phyloP scores from a whole-genome alignment of 495 filamentous ascomycete species.

The Aspergillus avenaceus region DNA sequence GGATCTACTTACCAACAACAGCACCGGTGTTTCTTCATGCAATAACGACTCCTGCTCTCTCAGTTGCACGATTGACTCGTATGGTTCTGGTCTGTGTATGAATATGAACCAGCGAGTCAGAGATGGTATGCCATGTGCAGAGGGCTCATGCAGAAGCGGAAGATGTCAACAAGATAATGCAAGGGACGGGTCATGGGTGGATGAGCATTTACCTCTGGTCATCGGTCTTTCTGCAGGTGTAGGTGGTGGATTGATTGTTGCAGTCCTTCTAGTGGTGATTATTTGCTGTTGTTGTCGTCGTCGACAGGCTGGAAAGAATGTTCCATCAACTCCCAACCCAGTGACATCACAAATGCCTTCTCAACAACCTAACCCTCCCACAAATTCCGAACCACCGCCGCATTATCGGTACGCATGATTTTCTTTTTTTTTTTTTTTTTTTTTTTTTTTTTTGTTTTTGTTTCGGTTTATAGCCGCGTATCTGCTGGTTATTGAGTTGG shows the following conservation, averaged over 20 bases:
- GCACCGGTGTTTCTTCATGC: slow-evolving; percentile 5
- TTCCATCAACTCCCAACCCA: too few species aligned
- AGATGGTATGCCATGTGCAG: slow-evolving; percentile 76
- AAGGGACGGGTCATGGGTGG: slow-evolving; percentile 60
- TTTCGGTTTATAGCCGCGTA: too few species aligned
- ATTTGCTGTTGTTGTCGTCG: slow-evolving; percentile 36
- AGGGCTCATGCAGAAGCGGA: slow-evolving; percentile 67
- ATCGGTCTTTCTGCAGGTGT: slow-evolving; percentile 62
- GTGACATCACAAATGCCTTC: too few species aligned
- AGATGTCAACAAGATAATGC: slow-evolving; percentile 39
- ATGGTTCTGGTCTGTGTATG: slow-evolving; percentile 55
- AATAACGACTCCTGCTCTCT: slow-evolving; percentile 70
- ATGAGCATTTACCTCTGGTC: slow-evolving; percentile 58
- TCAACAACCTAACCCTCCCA: too few species aligned
- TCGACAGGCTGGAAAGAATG: background rate
- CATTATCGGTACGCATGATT: too few species aligned
- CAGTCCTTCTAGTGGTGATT: slow-evolving; percentile 48
- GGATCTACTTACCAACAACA: background rate
- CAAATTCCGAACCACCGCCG: too few species aligned
- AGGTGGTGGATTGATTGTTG: slow-evolving; percentile 57
- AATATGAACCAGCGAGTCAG: slow-evolving; percentile 76
- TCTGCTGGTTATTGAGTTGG: too few species aligned
- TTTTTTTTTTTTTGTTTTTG: too few species aligned
- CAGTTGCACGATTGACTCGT: slow-evolving; percentile 60
- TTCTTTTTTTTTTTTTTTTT: too few species aligned